Conservation (phyloP, 2,329 filamentous ascomycete genomes). For the Lizonia empirigonia region DNA sequence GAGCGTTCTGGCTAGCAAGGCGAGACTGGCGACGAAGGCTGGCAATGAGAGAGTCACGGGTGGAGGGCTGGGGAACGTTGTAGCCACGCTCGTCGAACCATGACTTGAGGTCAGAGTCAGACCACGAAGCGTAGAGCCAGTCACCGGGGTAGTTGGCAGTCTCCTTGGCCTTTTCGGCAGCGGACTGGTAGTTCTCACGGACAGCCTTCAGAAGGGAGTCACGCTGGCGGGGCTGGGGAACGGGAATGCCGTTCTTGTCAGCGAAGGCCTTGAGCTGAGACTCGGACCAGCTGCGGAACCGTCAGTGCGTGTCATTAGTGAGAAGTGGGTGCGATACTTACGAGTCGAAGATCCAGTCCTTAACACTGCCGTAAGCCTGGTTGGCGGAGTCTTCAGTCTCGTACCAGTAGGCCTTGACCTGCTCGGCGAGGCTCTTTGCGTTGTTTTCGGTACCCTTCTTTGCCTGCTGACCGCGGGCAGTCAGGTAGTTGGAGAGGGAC, state of each 20-base stretch:
- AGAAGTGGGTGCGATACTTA: conserved; percentile 44
- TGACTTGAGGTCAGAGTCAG: conserved; percentile 89
- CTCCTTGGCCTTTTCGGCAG: conserved; percentile 77
- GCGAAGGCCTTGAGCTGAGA: conserved; percentile 93
- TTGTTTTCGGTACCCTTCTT: conserved; percentile 70
- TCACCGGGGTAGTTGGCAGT: conserved; percentile 86
- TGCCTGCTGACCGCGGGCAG: conserved; percentile 71
- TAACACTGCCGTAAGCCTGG: conserved; percentile 72
- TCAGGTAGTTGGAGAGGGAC: conserved; percentile 71
- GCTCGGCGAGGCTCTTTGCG: conserved; percentile 69
- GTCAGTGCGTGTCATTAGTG: conserved; percentile 43
- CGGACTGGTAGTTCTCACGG: conserved; percentile 78
- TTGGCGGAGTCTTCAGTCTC: conserved; percentile 79
- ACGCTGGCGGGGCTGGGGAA: conserved; percentile 83
- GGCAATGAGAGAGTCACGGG: conserved; percentile 86
- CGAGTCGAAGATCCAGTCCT: conserved; percentile 91
- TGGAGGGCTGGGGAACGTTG: conserved; percentile 80
- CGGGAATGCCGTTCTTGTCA: conserved; percentile 84
- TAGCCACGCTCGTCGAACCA: conserved; percentile 91
- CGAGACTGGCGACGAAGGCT: conserved; percentile 89
- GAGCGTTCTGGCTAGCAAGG: conserved; percentile 72
- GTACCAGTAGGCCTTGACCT: conserved; percentile 76
- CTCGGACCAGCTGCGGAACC: conserved; percentile 76
- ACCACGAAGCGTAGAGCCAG: conserved; percentile 92
- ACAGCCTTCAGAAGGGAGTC: conserved; percentile 79